These are phyloP conservation scores for Termitomyces sp. DNA, from an alignment of 768 basidiomycete genomes.

Conservation along the genomic window DNA sequence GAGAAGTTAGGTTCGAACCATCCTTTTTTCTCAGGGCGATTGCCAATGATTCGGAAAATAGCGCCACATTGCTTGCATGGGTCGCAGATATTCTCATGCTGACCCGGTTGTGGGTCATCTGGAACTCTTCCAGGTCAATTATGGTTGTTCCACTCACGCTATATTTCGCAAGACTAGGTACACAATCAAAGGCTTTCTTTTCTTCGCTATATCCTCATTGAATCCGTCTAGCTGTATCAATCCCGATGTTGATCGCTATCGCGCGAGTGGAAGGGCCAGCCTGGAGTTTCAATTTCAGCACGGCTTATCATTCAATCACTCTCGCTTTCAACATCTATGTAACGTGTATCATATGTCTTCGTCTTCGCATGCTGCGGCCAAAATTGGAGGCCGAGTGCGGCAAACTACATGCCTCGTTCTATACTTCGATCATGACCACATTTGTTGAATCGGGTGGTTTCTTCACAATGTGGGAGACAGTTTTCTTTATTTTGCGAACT, in stretches of 20 bases:
- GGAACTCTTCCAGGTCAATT: slow-evolving; percentile 25
- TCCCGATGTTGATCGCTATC: slow-evolving; percentile 25
- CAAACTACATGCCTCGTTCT: slow-evolving; percentile 28
- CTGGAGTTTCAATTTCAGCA: slow-evolving; percentile 14
- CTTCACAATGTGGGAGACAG: slow-evolving; percentile 28
- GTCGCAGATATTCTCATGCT: slow-evolving; percentile 32
- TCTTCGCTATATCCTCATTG: neutral
- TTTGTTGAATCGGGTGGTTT: slow-evolving; percentile 36
- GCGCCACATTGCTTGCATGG: slow-evolving; percentile 26
- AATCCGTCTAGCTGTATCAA: slow-evolving; percentile 21
- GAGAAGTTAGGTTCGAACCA: slow-evolving; percentile 23
- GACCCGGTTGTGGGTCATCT: slow-evolving; percentile 26
- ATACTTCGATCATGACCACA: slow-evolving; percentile 27
- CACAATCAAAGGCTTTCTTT: neutral
- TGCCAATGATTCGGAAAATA: slow-evolving; percentile 4
- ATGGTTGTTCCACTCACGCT: slow-evolving; percentile 20
- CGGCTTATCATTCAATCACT: slow-evolving; percentile 21
- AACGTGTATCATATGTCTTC: slow-evolving; percentile 23
- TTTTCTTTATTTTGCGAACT: slow-evolving; percentile 21
- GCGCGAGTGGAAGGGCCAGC: slow-evolving; percentile 10
- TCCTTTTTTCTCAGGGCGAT: neutral
- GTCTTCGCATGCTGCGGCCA: slow-evolving; percentile 25
- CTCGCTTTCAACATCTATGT: slow-evolving; percentile 25
- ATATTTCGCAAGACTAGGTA: slow-evolving; percentile 29
- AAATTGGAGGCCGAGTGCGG: slow-evolving; percentile 28